Conservation (phyloP, 1,284 basidiomycete genomes). For the Cerrena zonata region DNA sequence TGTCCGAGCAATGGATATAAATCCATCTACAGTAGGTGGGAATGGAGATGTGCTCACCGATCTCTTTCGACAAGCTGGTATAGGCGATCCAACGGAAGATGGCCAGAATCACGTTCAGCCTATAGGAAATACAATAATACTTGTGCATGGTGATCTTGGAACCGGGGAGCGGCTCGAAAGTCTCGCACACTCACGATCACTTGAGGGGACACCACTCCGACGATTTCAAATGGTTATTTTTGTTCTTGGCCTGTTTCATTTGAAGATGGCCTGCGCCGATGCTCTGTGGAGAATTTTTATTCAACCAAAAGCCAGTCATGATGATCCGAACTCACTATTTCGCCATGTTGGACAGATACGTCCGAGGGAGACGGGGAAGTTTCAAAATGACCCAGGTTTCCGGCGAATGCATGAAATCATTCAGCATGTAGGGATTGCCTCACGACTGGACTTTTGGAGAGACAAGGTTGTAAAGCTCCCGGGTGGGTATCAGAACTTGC, state of each 20-base stretch:
- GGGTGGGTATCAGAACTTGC: conserved; percentile 8
- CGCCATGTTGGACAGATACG: conserved; percentile 18
- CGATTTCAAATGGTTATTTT: conserved; percentile 22
- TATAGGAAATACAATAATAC: not conserved
- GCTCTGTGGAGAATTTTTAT: conserved; percentile 23
- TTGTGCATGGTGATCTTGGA: conserved; percentile 7
- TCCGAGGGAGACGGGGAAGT: conserved; percentile 26
- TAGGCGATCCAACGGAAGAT: not conserved
- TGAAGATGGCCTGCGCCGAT: conserved; percentile 31
- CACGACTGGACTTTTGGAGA: conserved; percentile 22
- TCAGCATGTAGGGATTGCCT: conserved; percentile 21
- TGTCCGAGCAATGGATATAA: conserved; percentile 5
- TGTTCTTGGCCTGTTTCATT: conserved; percentile 27
- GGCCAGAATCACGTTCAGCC: not conserved
- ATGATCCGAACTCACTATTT: conserved; percentile 8
- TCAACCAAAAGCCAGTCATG: not conserved
- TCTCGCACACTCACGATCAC: not conserved
- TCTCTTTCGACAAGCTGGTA: not conserved
- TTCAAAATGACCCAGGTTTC: conserved; percentile 29
- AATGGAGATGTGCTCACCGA: conserved; percentile 1
- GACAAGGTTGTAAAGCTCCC: conserved; percentile 5
- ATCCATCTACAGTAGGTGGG: conserved; percentile 2
- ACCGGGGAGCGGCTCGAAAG: not conserved
- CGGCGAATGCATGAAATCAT: conserved; percentile 33
- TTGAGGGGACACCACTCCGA: not conserved